Base-by-base conservation (phyloP, 2,329 filamentous ascomycete species). In the Nigrospora osmanthi region DNA sequence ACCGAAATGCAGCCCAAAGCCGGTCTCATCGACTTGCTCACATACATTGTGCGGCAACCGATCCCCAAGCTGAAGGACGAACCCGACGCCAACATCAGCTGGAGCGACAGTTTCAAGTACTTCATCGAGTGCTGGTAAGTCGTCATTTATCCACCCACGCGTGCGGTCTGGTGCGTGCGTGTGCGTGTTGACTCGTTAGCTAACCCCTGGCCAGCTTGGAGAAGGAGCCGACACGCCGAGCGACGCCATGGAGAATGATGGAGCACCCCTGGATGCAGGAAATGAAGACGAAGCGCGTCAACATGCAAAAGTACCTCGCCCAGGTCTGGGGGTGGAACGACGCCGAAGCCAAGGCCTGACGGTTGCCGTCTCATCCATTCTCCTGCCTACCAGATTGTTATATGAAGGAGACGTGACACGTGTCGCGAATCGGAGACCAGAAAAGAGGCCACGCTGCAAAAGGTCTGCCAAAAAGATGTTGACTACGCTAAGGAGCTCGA, bases 211-310 rank as follows among this genome's bases (percentile, higher is more conserved):
- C 43, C 52, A 97, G 93, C 70, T 78, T 98, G 47, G 93, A 98
- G 66, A 98, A 98, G 69, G 89, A 96, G 56, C 83, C 88, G 16
- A 78, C 76, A 47, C 81, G 90, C 58, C 78, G 93, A 62, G 93
- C 91, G 30, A 95, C 87, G 48, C 93, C 93, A 12, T 98, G 93
- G 93, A 87, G 91, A 58, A 98, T 98, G 90, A 80, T 95, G 52
- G 93, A 98, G 62, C 93, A 98, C 68, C 93, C 93, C 2, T 98
- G 93, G 93, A 95, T 98, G 84, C 73, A 88, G 36, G 93, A 98
- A 59, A 97, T 97, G 88, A 85, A 85, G 58, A 76, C 81, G 44
- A 97, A 96, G 74, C 88, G 93, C 55, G 93, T 98, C 63, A 97
- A 97, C 67, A 97, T 98, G 90, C 81, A 81, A 53, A 87, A 89